phyloP scores from a whole-genome alignment of 805 yeast genomes.

The Jamesozyma jinghongensis region DNA sequence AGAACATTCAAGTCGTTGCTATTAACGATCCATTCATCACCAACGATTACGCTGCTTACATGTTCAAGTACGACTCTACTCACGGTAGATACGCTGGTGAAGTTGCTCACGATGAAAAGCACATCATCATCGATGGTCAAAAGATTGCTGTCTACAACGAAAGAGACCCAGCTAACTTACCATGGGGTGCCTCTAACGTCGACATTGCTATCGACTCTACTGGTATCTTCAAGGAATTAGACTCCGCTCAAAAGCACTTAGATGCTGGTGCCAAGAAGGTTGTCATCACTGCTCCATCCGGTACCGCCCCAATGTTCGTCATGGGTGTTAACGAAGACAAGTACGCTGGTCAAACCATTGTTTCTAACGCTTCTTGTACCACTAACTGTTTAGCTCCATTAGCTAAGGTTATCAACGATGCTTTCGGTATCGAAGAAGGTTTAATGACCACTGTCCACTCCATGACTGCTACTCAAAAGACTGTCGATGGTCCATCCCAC shows the following conservation, averaged over 20 bases:
- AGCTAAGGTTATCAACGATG: conserved; percentile 59
- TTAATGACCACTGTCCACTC: conserved; percentile 70
- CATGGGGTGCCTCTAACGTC: conserved; percentile 57
- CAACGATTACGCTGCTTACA: conserved; percentile 62
- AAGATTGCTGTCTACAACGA: conserved; percentile 47
- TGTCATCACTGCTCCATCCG: conserved; percentile 62
- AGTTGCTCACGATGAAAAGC: conserved; percentile 44
- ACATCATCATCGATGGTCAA: conserved; percentile 46
- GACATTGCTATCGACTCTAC: conserved; percentile 64
- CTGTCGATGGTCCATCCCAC: conserved; percentile 71
- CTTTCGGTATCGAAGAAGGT: conserved; percentile 63
- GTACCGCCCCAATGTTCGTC: conserved; percentile 67
- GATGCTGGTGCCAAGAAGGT: conserved; percentile 71
- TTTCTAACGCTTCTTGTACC: conserved; percentile 67
- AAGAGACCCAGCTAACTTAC: conserved; percentile 58
- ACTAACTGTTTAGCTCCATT: conserved; percentile 69
- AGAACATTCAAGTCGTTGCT: conserved; percentile 49
- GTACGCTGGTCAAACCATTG: conserved; percentile 49
- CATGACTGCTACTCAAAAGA: conserved; percentile 63
- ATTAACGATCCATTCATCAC: conserved; percentile 63
- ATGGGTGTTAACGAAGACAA: conserved; percentile 59
- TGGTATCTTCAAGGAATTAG: conserved; percentile 60
- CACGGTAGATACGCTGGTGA: conserved; percentile 58
- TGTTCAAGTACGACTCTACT: conserved; percentile 69
- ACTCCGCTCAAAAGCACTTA: conserved; percentile 59